Evolutionary conservation across 768 basidiomycete genomes (phyloP).

Genomic region (Plicaturopsis crispa): DNA sequence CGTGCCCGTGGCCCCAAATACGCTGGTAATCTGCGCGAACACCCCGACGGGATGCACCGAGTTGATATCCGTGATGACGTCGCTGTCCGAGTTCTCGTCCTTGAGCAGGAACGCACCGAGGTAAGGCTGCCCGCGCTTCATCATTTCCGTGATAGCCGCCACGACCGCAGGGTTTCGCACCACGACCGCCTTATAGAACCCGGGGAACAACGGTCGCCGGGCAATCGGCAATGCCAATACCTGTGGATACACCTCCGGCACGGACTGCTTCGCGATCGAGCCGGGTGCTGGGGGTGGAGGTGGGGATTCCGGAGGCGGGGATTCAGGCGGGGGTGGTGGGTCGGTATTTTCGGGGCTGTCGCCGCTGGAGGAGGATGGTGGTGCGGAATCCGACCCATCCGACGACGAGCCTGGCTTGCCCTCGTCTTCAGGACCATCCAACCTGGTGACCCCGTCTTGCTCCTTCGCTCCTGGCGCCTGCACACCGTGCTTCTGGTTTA

Average conservation of each 20-base stretch:
- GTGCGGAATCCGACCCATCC: constrained; percentile 15
- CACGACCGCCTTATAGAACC: constrained; percentile 97
- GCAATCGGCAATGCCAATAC: constrained; percentile 94
- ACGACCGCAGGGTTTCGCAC: constrained; percentile 88
- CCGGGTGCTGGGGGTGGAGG: constrained; percentile 26
- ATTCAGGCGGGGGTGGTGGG: constrained; percentile 18
- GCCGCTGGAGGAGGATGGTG: constrained; percentile 31
- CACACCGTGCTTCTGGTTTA: too few species aligned
- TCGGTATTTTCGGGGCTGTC: constrained; percentile 25
- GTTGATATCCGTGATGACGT: constrained; percentile 83
- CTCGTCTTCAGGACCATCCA: constrained; percentile 23
- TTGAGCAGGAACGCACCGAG: constrained; percentile 95
- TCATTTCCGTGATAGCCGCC: constrained; percentile 91
- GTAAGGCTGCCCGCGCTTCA: constrained; percentile 94
- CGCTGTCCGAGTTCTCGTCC: constrained; percentile 87
- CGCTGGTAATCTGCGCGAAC: constrained; percentile 94
- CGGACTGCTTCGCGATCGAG: constrained; percentile 76
- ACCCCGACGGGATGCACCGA: constrained; percentile 91
- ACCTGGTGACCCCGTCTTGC: constrained; percentile 10
- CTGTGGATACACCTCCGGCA: constrained; percentile 89
- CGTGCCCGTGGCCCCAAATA: constrained; percentile 59
- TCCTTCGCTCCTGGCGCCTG: too few species aligned
- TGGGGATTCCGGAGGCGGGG: constrained; percentile 21
- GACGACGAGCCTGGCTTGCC: constrained; percentile 5
- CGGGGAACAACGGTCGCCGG: constrained; percentile 90